Base-by-base conservation (phyloP, 306 rosid species). In the Arachis hypogaea region DNA sequence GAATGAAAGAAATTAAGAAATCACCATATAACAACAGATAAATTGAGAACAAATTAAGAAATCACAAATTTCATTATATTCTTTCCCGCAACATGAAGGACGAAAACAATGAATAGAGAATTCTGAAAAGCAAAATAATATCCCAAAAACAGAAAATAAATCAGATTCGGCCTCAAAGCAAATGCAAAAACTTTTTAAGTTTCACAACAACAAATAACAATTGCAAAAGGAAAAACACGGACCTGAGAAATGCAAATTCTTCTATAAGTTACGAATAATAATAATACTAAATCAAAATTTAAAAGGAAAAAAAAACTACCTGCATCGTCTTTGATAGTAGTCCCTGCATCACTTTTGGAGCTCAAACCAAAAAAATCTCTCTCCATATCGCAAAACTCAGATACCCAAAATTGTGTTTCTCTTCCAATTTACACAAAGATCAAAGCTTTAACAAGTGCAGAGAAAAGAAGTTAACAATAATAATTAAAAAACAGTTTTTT, bases 301-400 rank as follows among this genome's bases (percentile, higher is more conserved):
- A 22, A 43, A 11, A 9, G 46, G 18, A 10, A 11, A 38, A 47
- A 72, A 38, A 66, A 59, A 22, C n/a, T 76, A 89, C 98, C 97
- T 84, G 79, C 71, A 50, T 83, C 87, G 9, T 85, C 93, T 47
- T 80, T 87, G 9, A 62, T 45, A 16, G 67, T 54, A 59, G 51
- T 18, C 46, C 69, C 40, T 43, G 80, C 69, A 47, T 62, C 79
- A 82, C 52, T 79, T 76, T 77, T 84, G 42, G 84, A 79, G 58
- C 73, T 81, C 80, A 91, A 84, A 61, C 96, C 87, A 80, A 93
- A 62, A 54, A 89, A 91, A 81, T 87, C 92, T 5, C 88, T 82
- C 87, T 93, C 97, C 98, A 93, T 84, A 6, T 22, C 40, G 7
- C 11, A 69, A 61, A 41, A 45, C 47, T 66, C 43, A 71, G 73